A percentile compares a stretch with the other conserved stretches of the same genome.
These are phyloP conservation scores for Argentina anserina DNA, from an alignment of 306 rosid species.

Conservation along the genomic window DNA sequence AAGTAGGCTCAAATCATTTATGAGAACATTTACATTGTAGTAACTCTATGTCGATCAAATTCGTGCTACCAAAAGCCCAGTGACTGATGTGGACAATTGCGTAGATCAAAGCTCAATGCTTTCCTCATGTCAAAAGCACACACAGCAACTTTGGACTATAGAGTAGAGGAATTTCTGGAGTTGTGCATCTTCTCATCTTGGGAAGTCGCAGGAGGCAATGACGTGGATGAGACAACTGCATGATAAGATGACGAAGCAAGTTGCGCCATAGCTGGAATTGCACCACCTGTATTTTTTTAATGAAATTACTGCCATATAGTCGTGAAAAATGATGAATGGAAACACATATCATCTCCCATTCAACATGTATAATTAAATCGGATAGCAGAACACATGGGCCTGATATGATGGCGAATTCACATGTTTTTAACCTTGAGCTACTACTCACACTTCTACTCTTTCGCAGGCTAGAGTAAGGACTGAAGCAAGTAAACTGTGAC, in stretches of 20 bases:
- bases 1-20: not conserved
- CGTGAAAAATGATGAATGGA: not conserved
- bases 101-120: not conserved
- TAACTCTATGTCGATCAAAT: not conserved
- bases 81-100: not conserved
- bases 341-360: not conserved
- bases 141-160: slow-evolving; percentile 21
- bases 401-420: not conserved
- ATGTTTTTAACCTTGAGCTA: not conserved
- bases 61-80: not conserved
- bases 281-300: slow-evolving; percentile 57
- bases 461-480: not conserved
- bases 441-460: not conserved
- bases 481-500: not conserved
- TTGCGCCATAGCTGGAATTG: slow-evolving; percentile 75
- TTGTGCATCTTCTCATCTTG: slow-evolving; percentile 57
- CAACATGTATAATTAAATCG: not conserved
- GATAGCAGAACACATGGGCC: not conserved
- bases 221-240: slow-evolving; percentile 45
- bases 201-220: slow-evolving; percentile 41
- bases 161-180: slow-evolving; percentile 65
- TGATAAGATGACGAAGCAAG: slow-evolving; percentile 82
- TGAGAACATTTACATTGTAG: not conserved
- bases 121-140: not conserved
- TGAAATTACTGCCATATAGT: not conserved